Percentiles rank a stretch among this genome's conserved stretches.
Conservation (phyloP, 2,329 filamentous ascomycete species). For the Herpomyces periplanetae region DNA sequence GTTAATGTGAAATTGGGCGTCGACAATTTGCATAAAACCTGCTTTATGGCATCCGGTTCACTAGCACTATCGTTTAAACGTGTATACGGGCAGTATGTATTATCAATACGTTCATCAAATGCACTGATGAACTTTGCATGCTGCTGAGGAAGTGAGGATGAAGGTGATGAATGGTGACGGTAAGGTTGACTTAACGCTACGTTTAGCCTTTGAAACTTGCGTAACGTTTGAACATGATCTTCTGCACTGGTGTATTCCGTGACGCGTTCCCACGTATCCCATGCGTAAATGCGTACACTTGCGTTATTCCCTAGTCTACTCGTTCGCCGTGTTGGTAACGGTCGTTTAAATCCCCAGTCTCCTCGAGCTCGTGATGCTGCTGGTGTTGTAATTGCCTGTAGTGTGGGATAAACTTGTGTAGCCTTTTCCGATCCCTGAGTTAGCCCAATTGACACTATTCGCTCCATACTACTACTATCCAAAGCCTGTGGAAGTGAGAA, state of each 20-base stretch:
- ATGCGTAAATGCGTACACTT: slow-evolving; percentile 28
- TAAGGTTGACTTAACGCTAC: slow-evolving; percentile 15
- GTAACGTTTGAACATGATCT: slow-evolving; percentile 37
- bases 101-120: slow-evolving; percentile 6
- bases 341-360: slow-evolving; percentile 71
- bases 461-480: slow-evolving; percentile 7
- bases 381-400: slow-evolving; percentile 44
- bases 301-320: slow-evolving; percentile 26
- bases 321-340: slow-evolving; percentile 36
- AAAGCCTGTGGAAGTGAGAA: slow-evolving; percentile 28
- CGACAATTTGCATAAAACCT: slow-evolving; percentile 5
- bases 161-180: slow-evolving; percentile 3
- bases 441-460: too few relatives aligned
- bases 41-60: slow-evolving; percentile 5
- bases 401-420: slow-evolving; percentile 37
- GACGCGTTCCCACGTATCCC: slow-evolving; percentile 54
- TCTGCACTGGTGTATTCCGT: slow-evolving; percentile 55
- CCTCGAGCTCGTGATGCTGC: slow-evolving; percentile 28
- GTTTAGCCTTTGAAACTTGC: slow-evolving; percentile 52
- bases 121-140: slow-evolving; percentile 4
- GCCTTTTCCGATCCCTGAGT: slow-evolving; percentile 22
- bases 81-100: slow-evolving; percentile 6
- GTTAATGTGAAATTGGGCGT: slow-evolving; percentile 5
- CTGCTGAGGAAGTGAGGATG: slow-evolving; percentile 3
- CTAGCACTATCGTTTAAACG: slow-evolving; percentile 5